Evolutionary conservation across 1,139 yeast species (phyloP).

Genomic region (Pneumocystis murina): DNA sequence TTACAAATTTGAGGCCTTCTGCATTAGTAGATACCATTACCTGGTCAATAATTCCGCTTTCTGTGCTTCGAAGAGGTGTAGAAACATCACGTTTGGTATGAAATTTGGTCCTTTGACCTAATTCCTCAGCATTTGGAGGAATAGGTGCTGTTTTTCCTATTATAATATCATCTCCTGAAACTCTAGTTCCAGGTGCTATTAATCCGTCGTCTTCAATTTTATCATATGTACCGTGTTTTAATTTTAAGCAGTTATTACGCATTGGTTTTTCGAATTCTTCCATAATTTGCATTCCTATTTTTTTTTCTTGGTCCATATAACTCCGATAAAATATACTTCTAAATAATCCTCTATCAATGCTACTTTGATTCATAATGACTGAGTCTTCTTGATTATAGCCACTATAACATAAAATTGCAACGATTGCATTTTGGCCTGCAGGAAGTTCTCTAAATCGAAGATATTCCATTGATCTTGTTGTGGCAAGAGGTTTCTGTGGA

Average conservation of each 20-base stretch:
- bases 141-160: conserved; percentile 98
- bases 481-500: conserved; percentile 98
- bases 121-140: conserved; percentile 82
- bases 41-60: conserved; percentile 96
- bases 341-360: conserved; percentile 91
- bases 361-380: conserved; percentile 97
- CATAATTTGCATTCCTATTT: conserved; percentile 80
- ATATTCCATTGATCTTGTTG: conserved; percentile 97
- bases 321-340: conserved; percentile 91
- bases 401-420: conserved; percentile 92
- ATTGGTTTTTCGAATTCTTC: conserved; percentile 40
- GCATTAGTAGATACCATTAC: conserved; percentile 92
- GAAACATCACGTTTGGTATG: conserved; percentile 98
- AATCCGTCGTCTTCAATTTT: conserved; percentile 96
- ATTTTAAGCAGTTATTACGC: conserved; percentile 80
- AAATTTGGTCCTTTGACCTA: conserved; percentile 95
- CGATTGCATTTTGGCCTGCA: conserved; percentile 98
- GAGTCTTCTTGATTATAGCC: conserved; percentile 99
- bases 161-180: conserved; percentile 94
- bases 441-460: conserved; percentile 95
- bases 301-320: conserved; percentile 95
- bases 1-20: conserved; percentile 92
- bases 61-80: conserved; percentile 91
- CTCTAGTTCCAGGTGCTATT: conserved; percentile 96
- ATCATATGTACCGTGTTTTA: conserved; percentile 96